phyloP scores from a whole-genome alignment of 2,329 filamentous ascomycete species.

The Lizonia empirigonia region DNA sequence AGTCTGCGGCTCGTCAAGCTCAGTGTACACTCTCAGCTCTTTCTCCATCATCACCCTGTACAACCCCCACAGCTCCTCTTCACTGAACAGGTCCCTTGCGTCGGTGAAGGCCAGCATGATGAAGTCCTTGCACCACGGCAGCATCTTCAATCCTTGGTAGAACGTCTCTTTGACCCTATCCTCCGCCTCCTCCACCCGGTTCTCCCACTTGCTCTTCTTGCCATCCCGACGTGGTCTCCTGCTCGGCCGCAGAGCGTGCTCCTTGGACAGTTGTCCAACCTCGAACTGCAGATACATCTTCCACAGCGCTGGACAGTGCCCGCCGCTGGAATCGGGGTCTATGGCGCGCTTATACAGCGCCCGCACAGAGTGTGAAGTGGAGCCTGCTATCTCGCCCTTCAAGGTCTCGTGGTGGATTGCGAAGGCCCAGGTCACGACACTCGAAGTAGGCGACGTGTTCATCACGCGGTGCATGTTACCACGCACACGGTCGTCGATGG shows the following conservation, averaged over 20 bases:
- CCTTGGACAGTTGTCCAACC: constrained; percentile 20
- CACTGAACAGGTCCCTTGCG: constrained; percentile 43
- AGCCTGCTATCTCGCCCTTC: constrained; percentile 48
- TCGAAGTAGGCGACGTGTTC: constrained; percentile 35
- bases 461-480: constrained; percentile 59
- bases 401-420: constrained; percentile 61
- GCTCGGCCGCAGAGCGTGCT: constrained; percentile 13
- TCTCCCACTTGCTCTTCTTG: constrained; percentile 30
- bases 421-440: constrained; percentile 60
- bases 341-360: constrained; percentile 62
- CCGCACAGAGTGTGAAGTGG: constrained; percentile 59
- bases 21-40: constrained; percentile 63
- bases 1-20: constrained; percentile 50
- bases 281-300: constrained; percentile 43
- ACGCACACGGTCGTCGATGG: constrained; percentile 78
- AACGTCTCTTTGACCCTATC: constrained; percentile 58
- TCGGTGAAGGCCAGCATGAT: constrained; percentile 61
- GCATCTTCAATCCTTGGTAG: constrained; percentile 60
- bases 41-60: constrained; percentile 66
- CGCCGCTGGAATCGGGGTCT: constrained; percentile 27
- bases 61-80: constrained; percentile 58
- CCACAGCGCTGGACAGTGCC: constrained; percentile 42
- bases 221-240: constrained; percentile 24
- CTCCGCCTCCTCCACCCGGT: constrained; percentile 39
- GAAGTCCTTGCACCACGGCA: constrained; percentile 69